Evolutionary conservation across 2,329 filamentous ascomycete genomes (phyloP).

Genomic region (Dactylellina parvicollis): DNA sequence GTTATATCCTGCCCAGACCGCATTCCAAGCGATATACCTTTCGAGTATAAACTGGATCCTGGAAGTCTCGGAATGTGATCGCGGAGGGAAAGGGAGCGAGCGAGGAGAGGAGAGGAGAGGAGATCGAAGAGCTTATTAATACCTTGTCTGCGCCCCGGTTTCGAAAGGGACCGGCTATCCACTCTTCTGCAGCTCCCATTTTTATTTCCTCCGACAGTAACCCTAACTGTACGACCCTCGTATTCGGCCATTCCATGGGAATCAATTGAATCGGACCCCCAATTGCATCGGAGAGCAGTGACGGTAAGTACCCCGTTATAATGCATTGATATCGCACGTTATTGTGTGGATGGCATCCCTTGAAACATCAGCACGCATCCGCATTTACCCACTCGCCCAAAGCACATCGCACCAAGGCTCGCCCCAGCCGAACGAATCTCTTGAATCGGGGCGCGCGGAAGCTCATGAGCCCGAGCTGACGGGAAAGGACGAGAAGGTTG

Average conservation of each 20-base stretch:
- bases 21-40: conserved; percentile 1
- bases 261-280: neutral
- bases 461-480: conserved; percentile 49
- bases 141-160: conserved; percentile 44
- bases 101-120: too few species aligned
- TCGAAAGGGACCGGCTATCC: conserved; percentile 32
- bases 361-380: conserved; percentile 50
- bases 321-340: neutral
- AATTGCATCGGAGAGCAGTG: conserved; percentile 7
- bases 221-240: conserved; percentile 11
- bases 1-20: neutral
- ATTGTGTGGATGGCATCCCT: conserved; percentile 28
- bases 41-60: conserved; percentile 11
- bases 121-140: conserved; percentile 40
- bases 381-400: conserved; percentile 32
- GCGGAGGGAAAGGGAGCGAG: neutral
- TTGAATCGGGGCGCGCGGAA: conserved; percentile 28
- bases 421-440: neutral
- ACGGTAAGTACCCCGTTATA: neutral
- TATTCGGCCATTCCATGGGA: too few species aligned
- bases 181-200: conserved; percentile 26
- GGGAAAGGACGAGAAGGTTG: conserved; percentile 9
- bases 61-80: conserved; percentile 10
- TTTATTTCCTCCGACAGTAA: conserved; percentile 9
- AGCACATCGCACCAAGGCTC: neutral